phyloP scores from a whole-genome alignment of 2,329 filamentous ascomycete genomes.

The Aureobasidium melanogenum region DNA sequence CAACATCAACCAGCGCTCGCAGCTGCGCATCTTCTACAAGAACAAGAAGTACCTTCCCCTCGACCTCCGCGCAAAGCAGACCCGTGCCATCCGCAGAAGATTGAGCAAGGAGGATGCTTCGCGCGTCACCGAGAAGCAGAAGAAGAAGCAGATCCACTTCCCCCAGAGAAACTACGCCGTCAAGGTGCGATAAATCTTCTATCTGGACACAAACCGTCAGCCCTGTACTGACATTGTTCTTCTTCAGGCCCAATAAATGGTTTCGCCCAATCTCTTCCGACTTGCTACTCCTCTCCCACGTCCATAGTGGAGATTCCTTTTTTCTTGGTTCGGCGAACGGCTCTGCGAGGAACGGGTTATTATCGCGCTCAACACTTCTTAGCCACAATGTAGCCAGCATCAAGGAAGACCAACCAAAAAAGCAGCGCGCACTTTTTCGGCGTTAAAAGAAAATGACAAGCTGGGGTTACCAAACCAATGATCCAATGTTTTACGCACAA shows the following conservation, averaged over 20 bases:
- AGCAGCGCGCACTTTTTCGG: constrained; percentile 4
- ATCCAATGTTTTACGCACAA: constrained; percentile 9
- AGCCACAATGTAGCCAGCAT: constrained; percentile 6
- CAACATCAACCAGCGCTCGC: constrained; percentile 97
- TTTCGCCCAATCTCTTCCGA: constrained; percentile 11
- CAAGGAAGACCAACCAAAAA: constrained; percentile 3
- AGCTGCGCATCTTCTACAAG: constrained; percentile 99
- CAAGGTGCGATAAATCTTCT: constrained; percentile 54
- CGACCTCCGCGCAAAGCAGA: constrained; percentile 97
- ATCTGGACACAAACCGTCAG: neutral
- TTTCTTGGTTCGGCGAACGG: constrained; percentile 9
- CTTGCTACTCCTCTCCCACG: neutral
- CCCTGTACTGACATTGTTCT: neutral
- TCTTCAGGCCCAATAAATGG: constrained; percentile 10
- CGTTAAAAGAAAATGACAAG: constrained; percentile 10
- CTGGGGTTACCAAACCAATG: neutral
- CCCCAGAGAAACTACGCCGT: constrained; percentile 98
- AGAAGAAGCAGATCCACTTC: constrained; percentile 95
- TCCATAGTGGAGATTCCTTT: neutral
- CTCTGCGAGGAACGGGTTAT: constrained; percentile 6
- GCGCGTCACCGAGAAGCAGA: constrained; percentile 82
- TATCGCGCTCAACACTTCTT: neutral
- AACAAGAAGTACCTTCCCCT: constrained; percentile 99
- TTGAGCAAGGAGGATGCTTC: constrained; percentile 86
- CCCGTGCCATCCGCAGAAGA: constrained; percentile 91